Percentiles rank a stretch among this genome's conserved stretches.
phyloP scores from a whole-genome alignment of 2,329 filamentous ascomycete species.

The Fusarium globosum region DNA sequence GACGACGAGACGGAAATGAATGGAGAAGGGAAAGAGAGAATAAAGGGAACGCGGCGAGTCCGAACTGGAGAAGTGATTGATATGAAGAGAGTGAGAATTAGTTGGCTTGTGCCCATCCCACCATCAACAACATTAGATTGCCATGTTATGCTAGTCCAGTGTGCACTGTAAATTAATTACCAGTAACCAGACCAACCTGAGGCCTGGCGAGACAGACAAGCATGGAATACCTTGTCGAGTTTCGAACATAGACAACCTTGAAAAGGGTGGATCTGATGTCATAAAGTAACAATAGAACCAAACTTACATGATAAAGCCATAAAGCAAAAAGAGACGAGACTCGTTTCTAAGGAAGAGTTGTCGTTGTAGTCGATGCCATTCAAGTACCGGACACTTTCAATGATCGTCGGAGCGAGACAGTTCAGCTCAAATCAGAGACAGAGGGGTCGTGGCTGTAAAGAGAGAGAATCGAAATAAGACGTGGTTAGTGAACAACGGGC shows the following conservation, averaged over 20 bases:
- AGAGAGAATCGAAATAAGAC: slow-evolving; percentile 13
- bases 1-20: not conserved
- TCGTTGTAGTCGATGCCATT: slow-evolving; percentile 11
- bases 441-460: slow-evolving; percentile 8
- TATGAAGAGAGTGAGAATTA: slow-evolving; percentile 3
- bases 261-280: slow-evolving; percentile 28
- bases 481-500: slow-evolving; percentile 3
- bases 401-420: slow-evolving; percentile 16
- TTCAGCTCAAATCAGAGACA: not conserved
- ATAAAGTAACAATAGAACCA: slow-evolving; percentile 11
- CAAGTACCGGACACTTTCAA: slow-evolving; percentile 1
- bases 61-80: slow-evolving; percentile 20
- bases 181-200: slow-evolving; percentile 33
- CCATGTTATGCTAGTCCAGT: slow-evolving; percentile 36
- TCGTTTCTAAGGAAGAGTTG: not conserved
- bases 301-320: slow-evolving; percentile 38
- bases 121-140: slow-evolving; percentile 38
- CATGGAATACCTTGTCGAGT: slow-evolving; percentile 23
- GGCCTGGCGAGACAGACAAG: slow-evolving; percentile 22
- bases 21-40: slow-evolving; percentile 11
- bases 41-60: slow-evolving; percentile 17
- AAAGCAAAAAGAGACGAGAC: slow-evolving; percentile 9
- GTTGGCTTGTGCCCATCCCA: slow-evolving; percentile 37
- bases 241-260: slow-evolving; percentile 13
- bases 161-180: slow-evolving; percentile 23